Evolutionary conservation across 768 basidiomycete genomes (phyloP), one percentile per base, ranked within the genome.

Genomic region (Boletus vermiculosoides): DNA sequence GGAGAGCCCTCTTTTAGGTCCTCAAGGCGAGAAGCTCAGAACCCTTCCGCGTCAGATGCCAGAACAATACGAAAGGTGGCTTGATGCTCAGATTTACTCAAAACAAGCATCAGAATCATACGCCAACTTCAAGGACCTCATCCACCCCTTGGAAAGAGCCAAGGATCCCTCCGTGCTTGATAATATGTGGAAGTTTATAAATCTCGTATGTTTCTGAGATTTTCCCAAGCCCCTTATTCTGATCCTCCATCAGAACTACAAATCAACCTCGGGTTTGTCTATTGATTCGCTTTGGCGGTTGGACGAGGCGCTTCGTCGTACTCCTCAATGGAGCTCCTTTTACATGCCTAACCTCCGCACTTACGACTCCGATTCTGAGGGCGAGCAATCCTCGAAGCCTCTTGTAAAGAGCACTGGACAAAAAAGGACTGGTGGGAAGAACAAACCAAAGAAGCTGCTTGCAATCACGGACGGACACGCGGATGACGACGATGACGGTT

Each of bases 231-330:
- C 12, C 9, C n/a, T 15, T 45, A 15, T 48, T 47, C 62, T 56
- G 37, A 58, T 50, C 66, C n/a, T 46, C 36, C 56, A 48, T 20
- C 39, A 90, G 88, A 90, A 86, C 63, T 90, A 88, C 63, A 73
- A 77, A 62, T 55, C 65, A 10, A 66, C 74, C 6, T 79, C 82
- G 9, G 84, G 84, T 16, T 72, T 78, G 58, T 76, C 78, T 54
- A 77, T 88, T 39, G 85, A 90, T 64, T 71, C 73, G 0, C 76
- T 90, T 18, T 92, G 89, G 90, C 74, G 78, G 9, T 68, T 92
- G 31, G 73, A 76, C 16, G 81, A 78, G 44, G 79, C 79, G 2
- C 74, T 82, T 16, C 66, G 77, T 34, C 75, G 77, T 52, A 74
- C 73, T 5, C 86, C 90, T 28, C 82, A 83, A 58, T 92, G 88